Conservation (phyloP, 108 stramenopile species). For the Skeletonema costatum region DNA sequence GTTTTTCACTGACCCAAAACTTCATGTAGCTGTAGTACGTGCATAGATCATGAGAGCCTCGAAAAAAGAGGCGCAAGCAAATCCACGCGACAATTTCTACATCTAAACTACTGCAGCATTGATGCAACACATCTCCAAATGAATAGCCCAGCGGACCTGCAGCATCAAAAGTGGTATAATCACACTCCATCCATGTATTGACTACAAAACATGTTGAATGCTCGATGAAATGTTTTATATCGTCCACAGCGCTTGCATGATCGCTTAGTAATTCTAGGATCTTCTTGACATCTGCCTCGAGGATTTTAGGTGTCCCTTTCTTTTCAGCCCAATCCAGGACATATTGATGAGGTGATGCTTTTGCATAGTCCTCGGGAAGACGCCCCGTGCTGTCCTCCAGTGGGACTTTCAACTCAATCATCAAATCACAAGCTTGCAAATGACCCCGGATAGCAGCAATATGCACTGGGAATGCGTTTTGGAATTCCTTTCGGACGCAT, state of each 20-base stretch:
- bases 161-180: neutral
- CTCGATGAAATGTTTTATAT: neutral
- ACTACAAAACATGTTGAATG: neutral
- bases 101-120: neutral
- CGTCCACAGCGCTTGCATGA: neutral
- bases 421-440: neutral
- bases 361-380: constrained; percentile 5
- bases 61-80: neutral
- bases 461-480: neutral
- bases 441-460: constrained; percentile 9
- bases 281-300: neutral
- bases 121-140: neutral
- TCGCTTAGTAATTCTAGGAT: neutral
- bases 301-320: neutral
- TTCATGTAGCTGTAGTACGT: too few relatives aligned
- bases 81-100: neutral
- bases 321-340: neutral
- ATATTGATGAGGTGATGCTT: neutral
- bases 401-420: neutral
- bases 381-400: neutral
- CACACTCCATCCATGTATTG: neutral
- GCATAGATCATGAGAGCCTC: too few relatives aligned
- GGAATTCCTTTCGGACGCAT: neutral
- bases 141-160: neutral
- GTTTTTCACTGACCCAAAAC: too few relatives aligned